Percentiles rank a stretch among this genome's conserved stretches.
Evolutionary conservation across 2,329 filamentous ascomycete genomes (phyloP).

Genomic region (Diaporthe destruens): DNA sequence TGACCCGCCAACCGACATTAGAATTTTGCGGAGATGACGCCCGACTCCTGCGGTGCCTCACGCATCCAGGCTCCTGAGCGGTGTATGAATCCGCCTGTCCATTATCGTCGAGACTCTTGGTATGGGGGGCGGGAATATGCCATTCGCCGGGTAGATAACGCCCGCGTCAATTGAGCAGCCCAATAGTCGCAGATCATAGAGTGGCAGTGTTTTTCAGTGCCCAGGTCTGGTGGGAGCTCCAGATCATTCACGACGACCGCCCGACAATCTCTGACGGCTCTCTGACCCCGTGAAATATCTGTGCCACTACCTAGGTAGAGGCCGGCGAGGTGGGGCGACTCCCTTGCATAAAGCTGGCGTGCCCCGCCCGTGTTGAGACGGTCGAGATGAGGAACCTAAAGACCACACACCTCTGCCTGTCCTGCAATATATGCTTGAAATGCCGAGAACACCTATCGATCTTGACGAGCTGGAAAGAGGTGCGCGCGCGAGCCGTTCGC

Average conservation of each 20-base stretch:
- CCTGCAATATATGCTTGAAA: background rate
- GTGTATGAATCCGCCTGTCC: background rate
- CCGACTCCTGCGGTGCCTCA: background rate
- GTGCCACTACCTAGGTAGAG: no score
- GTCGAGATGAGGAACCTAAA: background rate
- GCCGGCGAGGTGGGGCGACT: background rate
- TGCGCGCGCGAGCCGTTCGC: background rate
- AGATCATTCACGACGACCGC: background rate
- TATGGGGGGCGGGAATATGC: background rate
- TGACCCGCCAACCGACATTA: slow-evolving; percentile 6
- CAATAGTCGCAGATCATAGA: background rate
- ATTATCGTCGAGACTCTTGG: background rate
- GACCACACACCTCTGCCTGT: background rate
- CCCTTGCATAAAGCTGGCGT: background rate
- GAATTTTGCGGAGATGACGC: background rate
- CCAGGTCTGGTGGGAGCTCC: background rate
- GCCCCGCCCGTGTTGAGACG: background rate
- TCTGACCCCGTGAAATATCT: no score
- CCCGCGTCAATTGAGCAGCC: background rate
- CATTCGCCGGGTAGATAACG: background rate
- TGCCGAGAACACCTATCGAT: background rate
- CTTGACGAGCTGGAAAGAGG: background rate
- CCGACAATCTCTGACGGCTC: background rate
- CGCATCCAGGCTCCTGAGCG: background rate
- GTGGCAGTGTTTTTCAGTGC: background rate